Evolutionary conservation across 345 rosid genomes (phyloP).

Genomic region (Moricandia moricandioides): DNA sequence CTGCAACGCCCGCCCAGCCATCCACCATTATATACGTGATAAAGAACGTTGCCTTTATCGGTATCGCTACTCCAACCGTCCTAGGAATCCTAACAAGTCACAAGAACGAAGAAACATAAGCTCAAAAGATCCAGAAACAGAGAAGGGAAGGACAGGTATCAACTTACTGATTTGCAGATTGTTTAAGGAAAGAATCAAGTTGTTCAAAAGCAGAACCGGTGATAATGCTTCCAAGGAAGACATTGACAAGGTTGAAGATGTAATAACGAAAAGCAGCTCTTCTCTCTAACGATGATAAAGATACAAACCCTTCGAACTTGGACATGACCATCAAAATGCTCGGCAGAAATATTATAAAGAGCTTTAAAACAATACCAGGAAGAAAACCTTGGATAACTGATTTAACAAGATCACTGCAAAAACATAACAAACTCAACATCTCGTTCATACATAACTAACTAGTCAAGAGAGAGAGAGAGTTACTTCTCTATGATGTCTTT

Average conservation of each 20-base stretch:
- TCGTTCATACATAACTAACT: background rate
- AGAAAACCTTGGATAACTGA: conserved; percentile 82
- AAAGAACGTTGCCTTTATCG: conserved; percentile 88
- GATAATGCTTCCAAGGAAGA: conserved; percentile 74
- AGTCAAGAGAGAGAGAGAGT: conserved; percentile 11
- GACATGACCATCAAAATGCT: conserved; percentile 92
- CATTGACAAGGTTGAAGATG: conserved; percentile 72
- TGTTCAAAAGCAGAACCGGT: conserved; percentile 82
- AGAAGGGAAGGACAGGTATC: background rate
- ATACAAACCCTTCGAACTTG: conserved; percentile 85
- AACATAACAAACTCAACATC: conserved; percentile 17
- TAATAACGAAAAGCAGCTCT: conserved; percentile 85
- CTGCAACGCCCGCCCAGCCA: conserved; percentile 98
- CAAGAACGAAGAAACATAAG: conserved; percentile 1
- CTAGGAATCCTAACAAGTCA: conserved; percentile 59
- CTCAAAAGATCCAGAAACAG: background rate
- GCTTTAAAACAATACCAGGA: conserved; percentile 86
- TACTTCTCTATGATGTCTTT: conserved; percentile 53
- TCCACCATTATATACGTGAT: conserved; percentile 95
- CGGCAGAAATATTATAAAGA: conserved; percentile 89
- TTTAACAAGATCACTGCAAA: conserved; percentile 57
- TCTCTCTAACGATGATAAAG: conserved; percentile 81
- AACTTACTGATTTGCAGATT: conserved; percentile 66
- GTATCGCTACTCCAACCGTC: conserved; percentile 85
- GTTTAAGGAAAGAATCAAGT: conserved; percentile 58